Conservation (phyloP, 2,329 filamentous ascomycete species). For the Shiraia sp. region DNA sequence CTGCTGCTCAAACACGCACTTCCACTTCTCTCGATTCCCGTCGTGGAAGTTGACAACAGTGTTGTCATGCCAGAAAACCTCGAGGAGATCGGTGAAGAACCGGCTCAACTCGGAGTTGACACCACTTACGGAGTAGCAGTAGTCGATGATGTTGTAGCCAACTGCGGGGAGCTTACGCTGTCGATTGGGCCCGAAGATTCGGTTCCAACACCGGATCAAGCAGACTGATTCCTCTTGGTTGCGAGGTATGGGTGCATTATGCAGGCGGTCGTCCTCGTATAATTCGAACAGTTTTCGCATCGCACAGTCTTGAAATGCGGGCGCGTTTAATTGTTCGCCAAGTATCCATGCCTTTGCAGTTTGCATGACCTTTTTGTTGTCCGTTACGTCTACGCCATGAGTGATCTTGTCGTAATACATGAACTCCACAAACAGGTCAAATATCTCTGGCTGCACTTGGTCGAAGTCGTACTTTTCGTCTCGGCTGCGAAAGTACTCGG, state of each 20-base stretch:
- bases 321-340: conserved; percentile 10
- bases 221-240: too few relatives aligned
- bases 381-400: conserved; percentile 1
- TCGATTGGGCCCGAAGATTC: background rate
- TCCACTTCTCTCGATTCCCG: background rate
- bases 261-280: too few relatives aligned
- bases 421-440: conserved; percentile 9
- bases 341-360: conserved; percentile 11
- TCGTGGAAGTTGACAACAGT: background rate
- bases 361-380: background rate
- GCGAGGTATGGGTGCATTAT: too few relatives aligned
- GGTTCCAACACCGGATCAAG: too few relatives aligned
- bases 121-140: background rate
- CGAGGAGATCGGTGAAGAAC: background rate
- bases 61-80: background rate
- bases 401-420: conserved; percentile 4
- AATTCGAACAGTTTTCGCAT: conserved; percentile 1
- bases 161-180: background rate
- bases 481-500: too few relatives aligned
- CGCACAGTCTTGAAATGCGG: conserved; percentile 6
- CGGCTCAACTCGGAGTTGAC: background rate
- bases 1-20: background rate
- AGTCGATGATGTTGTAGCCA: background rate
- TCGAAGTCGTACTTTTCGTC: background rate
- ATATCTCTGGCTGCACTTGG: conserved; percentile 5